A percentile compares a stretch with the other conserved stretches of the same genome.
These are phyloP conservation scores for Xylariaceae sp. DNA, from an alignment of 2,329 filamentous ascomycete genomes.

Conservation along the genomic window DNA sequence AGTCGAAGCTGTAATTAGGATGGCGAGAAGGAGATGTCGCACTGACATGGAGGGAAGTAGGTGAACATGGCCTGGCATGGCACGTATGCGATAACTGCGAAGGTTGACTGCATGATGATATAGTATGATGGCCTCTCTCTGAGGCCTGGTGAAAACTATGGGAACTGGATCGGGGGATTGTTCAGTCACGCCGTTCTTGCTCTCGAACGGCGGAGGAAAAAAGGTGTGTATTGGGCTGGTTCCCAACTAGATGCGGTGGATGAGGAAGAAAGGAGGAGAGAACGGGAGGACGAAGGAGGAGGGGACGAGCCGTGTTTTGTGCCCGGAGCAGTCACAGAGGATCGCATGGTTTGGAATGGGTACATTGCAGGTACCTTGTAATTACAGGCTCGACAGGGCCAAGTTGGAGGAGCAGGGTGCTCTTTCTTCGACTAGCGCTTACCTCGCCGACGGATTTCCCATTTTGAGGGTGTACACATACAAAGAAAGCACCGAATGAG, in stretches of 20 bases:
- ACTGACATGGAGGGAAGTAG: constrained; percentile 23
- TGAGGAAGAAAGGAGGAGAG: constrained; percentile 8
- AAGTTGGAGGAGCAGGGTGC: too few species aligned
- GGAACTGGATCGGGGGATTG: constrained; percentile 24
- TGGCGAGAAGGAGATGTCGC: constrained; percentile 19
- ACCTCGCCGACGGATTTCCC: too few species aligned
- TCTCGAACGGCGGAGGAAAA: constrained; percentile 25
- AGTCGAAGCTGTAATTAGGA: constrained; percentile 22
- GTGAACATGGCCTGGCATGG: constrained; percentile 18
- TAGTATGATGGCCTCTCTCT: constrained; percentile 28
- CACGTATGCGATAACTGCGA: constrained; percentile 16
- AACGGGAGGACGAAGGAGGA: constrained; percentile 10
- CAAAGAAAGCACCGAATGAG: too few species aligned
- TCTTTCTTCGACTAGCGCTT: too few species aligned
- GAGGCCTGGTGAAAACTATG: constrained; percentile 30
- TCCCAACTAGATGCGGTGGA: constrained; percentile 17
- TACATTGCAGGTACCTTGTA: not conserved
- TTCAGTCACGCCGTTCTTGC: constrained; percentile 26
- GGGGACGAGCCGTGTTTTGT: constrained; percentile 16
- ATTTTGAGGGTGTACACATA: too few species aligned
- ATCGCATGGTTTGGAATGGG: not conserved
- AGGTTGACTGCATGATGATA: constrained; percentile 27
- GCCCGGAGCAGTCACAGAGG: not conserved
- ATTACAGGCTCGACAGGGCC: too few species aligned
- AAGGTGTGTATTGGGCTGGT: constrained; percentile 8